Conservation (phyloP, 768 basidiomycete genomes). For the Mycena albidolilacea region DNA sequence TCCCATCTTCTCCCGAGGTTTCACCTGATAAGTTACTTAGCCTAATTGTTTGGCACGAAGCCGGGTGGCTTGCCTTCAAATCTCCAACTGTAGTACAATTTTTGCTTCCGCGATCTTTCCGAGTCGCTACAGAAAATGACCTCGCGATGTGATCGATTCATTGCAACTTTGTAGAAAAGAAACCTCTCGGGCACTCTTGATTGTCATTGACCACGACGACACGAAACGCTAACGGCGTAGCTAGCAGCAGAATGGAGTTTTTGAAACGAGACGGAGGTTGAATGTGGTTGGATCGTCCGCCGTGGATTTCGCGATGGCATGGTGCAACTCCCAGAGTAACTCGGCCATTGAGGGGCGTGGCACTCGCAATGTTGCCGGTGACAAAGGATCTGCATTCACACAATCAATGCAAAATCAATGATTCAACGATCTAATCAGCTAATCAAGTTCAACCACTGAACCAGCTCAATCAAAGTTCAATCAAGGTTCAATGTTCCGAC, state of each 20-base stretch:
- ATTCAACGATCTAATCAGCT: too few relatives aligned
- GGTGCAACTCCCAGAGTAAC: slow-evolving; percentile 16
- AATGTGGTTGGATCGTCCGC: background rate
- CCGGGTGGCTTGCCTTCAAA: too few relatives aligned
- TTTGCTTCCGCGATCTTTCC: background rate
- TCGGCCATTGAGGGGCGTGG: background rate
- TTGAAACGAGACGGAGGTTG: slow-evolving; percentile 23
- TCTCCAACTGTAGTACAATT: background rate
- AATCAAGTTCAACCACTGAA: too few relatives aligned
- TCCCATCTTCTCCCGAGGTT: background rate
- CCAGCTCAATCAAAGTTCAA: too few relatives aligned
- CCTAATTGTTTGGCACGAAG: background rate
- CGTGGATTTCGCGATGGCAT: background rate
- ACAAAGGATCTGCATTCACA: too few relatives aligned
- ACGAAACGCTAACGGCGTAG: slow-evolving; percentile 2
- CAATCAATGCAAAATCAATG: too few relatives aligned
- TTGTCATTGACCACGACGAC: slow-evolving; percentile 5
- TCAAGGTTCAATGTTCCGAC: too few relatives aligned
- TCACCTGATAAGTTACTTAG: background rate
- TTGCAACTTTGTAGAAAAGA: slow-evolving; percentile 16
- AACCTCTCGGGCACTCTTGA: slow-evolving; percentile 4
- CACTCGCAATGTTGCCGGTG: too few relatives aligned
- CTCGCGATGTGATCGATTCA: slow-evolving; percentile 10
- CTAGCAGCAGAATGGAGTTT: slow-evolving; percentile 9
- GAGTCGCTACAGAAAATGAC: slow-evolving; percentile 13